A percentile compares a stretch with the other conserved stretches of the same genome.
Evolutionary conservation across 208 protist genomes (phyloP).

Genomic region (Naegleria lovaniensis): DNA sequence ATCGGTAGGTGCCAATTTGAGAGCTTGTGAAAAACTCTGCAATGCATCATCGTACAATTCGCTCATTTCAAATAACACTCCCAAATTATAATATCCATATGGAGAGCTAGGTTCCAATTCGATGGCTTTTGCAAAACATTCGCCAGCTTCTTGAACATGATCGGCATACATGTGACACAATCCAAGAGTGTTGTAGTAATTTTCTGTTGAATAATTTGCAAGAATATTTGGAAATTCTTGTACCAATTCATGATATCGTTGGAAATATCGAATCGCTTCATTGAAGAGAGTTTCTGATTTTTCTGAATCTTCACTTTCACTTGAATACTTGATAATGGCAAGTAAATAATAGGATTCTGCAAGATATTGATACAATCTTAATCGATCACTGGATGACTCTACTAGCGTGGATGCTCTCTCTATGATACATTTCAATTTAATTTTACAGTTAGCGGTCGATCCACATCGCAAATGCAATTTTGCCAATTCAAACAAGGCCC

Average conservation of each 20-base stretch:
- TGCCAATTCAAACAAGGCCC: background rate
- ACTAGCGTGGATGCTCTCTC: background rate
- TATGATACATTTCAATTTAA: background rate
- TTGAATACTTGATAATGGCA: background rate
- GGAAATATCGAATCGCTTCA: background rate
- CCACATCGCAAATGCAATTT: background rate
- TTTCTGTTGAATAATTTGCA: background rate
- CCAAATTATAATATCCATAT: background rate
- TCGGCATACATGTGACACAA: background rate
- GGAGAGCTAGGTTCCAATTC: background rate
- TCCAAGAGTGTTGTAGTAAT: background rate
- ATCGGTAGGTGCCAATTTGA: background rate
- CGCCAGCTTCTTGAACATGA: background rate
- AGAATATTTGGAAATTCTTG: background rate
- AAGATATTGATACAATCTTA: background rate
- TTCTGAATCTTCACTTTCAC: background rate
- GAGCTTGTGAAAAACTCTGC: background rate
- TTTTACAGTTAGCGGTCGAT: background rate
- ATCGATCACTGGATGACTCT: background rate
- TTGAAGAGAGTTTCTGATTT: background rate
- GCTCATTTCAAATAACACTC: background rate
- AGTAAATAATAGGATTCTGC: background rate
- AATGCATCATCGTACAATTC: background rate
- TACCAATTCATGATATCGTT: background rate
- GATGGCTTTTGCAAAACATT: background rate